A percentile compares a stretch with the other conserved stretches of the same genome.
These are phyloP conservation scores for Cucurbita moschata DNA, from an alignment of 306 rosid genomes.

Conservation along the genomic window DNA sequence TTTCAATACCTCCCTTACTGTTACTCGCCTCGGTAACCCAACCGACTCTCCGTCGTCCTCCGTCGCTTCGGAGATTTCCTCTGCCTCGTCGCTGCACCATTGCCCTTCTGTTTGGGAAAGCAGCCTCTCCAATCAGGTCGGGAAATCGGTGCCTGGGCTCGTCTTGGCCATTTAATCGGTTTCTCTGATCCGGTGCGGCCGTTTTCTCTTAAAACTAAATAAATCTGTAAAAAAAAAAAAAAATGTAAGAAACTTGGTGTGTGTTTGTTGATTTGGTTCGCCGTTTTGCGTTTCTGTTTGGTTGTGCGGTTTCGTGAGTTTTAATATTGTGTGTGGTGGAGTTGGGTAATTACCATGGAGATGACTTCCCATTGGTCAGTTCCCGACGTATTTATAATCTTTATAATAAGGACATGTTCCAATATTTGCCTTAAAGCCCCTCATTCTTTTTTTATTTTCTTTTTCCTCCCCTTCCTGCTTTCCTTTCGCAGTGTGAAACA, in stretches of 20 bases:
- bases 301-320: not conserved
- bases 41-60: constrained; percentile 6
- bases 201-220: not conserved
- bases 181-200: constrained; percentile 13
- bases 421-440: not conserved
- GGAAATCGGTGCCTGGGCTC: constrained; percentile 87
- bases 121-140: constrained; percentile 47
- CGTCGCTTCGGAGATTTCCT: constrained; percentile 26
- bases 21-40: constrained; percentile 36
- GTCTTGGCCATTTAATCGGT: constrained; percentile 56
- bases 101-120: constrained; percentile 86
- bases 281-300: not conserved
- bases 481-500: not conserved
- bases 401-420: constrained; percentile 22
- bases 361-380: constrained; percentile 13
- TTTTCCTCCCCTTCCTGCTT: too few species aligned
- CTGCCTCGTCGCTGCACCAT: constrained; percentile 14
- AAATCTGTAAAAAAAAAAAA: not conserved
- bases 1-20: constrained; percentile 85
- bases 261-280: not conserved
- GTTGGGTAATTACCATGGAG: constrained; percentile 23
- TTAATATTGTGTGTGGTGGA: constrained; percentile 2
- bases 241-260: constrained; percentile 17
- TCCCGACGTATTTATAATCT: constrained; percentile 16
- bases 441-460: too few species aligned